These are phyloP conservation scores for Canna indica DNA, from an alignment of 176 grass and related monocot genomes.

Conservation along the genomic window DNA sequence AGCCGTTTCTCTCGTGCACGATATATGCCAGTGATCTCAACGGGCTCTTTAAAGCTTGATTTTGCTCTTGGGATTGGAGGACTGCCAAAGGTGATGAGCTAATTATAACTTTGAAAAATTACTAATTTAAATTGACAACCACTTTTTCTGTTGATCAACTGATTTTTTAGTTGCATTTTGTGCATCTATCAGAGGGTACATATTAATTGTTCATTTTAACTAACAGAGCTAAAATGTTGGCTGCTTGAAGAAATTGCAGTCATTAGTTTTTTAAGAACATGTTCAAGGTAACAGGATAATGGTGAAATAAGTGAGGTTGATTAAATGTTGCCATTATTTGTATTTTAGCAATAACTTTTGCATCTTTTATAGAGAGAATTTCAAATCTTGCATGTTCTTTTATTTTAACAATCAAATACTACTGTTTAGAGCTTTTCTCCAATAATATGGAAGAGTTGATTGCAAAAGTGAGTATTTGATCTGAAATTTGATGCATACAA, in stretches of 20 bases:
- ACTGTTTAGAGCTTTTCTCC: not conserved
- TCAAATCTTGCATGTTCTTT: not conserved
- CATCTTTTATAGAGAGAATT: not conserved
- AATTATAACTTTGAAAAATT: conserved; percentile 6
- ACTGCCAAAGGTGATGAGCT: conserved; percentile 95
- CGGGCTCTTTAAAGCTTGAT: conserved; percentile 89
- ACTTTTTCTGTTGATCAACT: not conserved
- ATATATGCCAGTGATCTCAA: conserved; percentile 45
- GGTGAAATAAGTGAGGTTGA: not conserved
- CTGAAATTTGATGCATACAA: not conserved
- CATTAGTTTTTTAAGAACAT: not conserved
- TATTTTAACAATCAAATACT: not conserved
- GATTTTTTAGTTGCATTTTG: not conserved
- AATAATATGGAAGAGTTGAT: not conserved
- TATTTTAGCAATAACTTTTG: not conserved
- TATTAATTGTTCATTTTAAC: not conserved
- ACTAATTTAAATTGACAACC: conserved; percentile 16
- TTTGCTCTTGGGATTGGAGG: conserved; percentile 79
- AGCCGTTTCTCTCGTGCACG: conserved; percentile 46
- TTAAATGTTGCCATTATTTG: not conserved
- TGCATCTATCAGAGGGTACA: not conserved
- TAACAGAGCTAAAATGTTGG: not conserved
- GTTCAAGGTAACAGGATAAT: not conserved
- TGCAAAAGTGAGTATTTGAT: not conserved
- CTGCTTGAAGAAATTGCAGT: not conserved